A percentile compares a stretch with the other conserved stretches of the same genome.
phyloP scores from a whole-genome alignment of 176 grass and related monocot species.

The Juncus inflexus region DNA sequence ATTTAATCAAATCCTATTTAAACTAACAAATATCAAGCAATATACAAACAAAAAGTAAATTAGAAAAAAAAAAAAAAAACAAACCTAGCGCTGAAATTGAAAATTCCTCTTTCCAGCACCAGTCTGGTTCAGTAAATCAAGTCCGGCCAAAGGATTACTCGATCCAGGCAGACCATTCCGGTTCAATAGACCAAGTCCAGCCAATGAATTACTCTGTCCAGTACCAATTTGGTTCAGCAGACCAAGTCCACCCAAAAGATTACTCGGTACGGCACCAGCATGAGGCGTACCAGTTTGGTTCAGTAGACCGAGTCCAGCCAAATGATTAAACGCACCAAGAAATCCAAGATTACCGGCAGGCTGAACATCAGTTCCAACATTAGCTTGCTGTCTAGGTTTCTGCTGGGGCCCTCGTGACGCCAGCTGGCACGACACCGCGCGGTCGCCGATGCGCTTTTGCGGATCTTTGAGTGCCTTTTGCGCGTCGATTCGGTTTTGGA shows the following conservation, averaged over 20 bases:
- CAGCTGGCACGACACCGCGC: conserved; percentile 46
- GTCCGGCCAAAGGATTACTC: conserved; percentile 23
- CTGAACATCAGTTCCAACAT: conserved; percentile 9
- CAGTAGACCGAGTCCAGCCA: neutral
- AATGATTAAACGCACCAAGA: neutral
- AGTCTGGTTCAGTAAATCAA: conserved; percentile 4
- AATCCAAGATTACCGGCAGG: neutral
- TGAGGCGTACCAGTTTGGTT: conserved; percentile 13
- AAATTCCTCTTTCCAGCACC: neutral
- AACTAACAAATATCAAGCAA: no score
- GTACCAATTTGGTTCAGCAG: conserved; percentile 1
- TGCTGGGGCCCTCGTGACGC: conserved; percentile 38
- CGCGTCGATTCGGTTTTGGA: conserved; percentile 29
- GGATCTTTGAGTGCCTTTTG: conserved; percentile 41
- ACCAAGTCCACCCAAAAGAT: conserved; percentile 22
- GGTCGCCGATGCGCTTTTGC: conserved; percentile 46
- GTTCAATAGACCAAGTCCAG: no score
- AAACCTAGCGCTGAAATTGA: no score
- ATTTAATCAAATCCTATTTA: no score
- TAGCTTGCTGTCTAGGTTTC: conserved; percentile 15
- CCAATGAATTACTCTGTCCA: no score
- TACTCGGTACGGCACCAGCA: neutral
- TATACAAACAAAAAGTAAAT: neutral
- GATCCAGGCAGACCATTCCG: conserved; percentile 1
- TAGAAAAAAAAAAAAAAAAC: neutral